Percentiles rank a stretch among this genome's conserved stretches.
Evolutionary conservation across 2,329 filamentous ascomycete genomes (phyloP).

Genomic region (Exophiala sp.): DNA sequence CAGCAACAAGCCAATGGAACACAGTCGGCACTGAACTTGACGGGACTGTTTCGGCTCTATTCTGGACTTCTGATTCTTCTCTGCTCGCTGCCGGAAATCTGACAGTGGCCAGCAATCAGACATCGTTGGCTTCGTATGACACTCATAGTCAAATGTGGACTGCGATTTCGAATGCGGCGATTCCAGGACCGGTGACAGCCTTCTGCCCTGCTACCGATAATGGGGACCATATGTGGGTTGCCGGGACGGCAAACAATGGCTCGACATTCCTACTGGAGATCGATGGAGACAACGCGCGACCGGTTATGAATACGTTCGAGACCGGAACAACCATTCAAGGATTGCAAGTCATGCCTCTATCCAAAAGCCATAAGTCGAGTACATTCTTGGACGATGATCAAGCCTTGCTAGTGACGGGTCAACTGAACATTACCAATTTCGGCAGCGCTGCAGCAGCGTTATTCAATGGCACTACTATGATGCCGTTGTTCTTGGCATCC

Average conservation of each 20-base stretch:
- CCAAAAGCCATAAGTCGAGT: conserved; percentile 58
- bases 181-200: conserved; percentile 75
- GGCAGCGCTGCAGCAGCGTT: conserved; percentile 79
- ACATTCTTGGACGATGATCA: conserved; percentile 61
- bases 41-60: conserved; percentile 64
- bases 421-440: conserved; percentile 66
- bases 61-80: conserved; percentile 67
- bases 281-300: conserved; percentile 64
- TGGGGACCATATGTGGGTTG: conserved; percentile 71
- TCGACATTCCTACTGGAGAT: conserved; percentile 77
- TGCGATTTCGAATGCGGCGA: conserved; percentile 51
- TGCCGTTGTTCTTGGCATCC: conserved; percentile 74
- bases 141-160: conserved; percentile 61
- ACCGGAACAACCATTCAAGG: conserved; percentile 64
- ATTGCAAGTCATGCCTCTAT: conserved; percentile 73
- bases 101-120: conserved; percentile 57
- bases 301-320: conserved; percentile 59
- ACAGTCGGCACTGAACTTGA: conserved; percentile 65
- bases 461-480: conserved; percentile 74
- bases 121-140: conserved; percentile 68
- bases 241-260: conserved; percentile 63
- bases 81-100: conserved; percentile 75
- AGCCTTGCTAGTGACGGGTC: conserved; percentile 76
- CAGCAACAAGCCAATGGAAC: conserved; percentile 67
- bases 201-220: conserved; percentile 68